These are phyloP conservation scores for Mediolabrus comicus DNA, from an alignment of 108 stramenopile genomes.

Conservation along the genomic window DNA sequence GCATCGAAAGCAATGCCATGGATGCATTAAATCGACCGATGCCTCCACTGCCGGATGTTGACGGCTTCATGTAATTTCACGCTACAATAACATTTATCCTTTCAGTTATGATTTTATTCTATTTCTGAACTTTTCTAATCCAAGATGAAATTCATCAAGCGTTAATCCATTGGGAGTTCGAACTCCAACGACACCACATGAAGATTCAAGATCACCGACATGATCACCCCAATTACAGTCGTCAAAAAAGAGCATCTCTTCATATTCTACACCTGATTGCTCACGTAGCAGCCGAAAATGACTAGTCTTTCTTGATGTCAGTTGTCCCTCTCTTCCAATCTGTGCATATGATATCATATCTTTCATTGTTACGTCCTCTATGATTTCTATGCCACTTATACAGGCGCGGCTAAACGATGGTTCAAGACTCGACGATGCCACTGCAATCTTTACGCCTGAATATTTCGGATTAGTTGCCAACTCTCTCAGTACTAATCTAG, in stretches of 20 bases:
- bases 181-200: conserved; percentile 53
- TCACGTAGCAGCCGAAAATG: conserved; percentile 63
- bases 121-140: conserved; percentile 36
- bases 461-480: conserved; percentile 55
- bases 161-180: conserved; percentile 54
- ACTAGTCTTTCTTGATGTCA: conserved; percentile 54
- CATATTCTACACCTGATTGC: conserved; percentile 51
- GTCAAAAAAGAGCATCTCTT: conserved; percentile 70
- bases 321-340: conserved; percentile 57
- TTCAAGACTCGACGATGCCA: conserved; percentile 62
- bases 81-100: background rate
- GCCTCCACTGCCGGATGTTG: conserved; percentile 40
- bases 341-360: conserved; percentile 54
- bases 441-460: conserved; percentile 38
- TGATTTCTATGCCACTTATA: conserved; percentile 56
- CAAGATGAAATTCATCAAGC: conserved; percentile 44
- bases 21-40: conserved; percentile 41
- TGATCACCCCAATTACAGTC: conserved; percentile 80
- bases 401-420: conserved; percentile 62
- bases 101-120: background rate
- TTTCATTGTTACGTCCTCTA: conserved; percentile 48
- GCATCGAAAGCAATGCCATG: conserved; percentile 28
- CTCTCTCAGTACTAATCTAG: conserved; percentile 46
- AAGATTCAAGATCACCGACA: conserved; percentile 41
- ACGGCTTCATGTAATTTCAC: conserved; percentile 36